Percentiles rank a stretch among this genome's conserved stretches.
Evolutionary conservation across 768 basidiomycete genomes (phyloP).

Genomic region (Leccinum ochraceum): DNA sequence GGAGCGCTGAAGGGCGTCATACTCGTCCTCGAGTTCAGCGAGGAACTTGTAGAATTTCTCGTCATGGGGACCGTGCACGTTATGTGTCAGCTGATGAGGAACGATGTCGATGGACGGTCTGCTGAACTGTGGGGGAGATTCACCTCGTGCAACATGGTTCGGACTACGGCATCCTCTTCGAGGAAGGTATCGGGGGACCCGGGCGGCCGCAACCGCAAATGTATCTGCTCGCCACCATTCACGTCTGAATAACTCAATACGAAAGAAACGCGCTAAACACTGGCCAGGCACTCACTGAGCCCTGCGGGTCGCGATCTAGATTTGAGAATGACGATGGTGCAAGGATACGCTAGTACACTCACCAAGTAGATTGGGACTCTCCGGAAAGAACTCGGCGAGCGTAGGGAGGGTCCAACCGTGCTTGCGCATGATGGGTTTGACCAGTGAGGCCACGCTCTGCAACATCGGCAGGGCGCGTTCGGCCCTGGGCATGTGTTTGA

Average conservation of each 20-base stretch:
- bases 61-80: slow-evolving; percentile 88
- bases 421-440: slow-evolving; percentile 93
- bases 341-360: slow-evolving; percentile 22
- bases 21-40: slow-evolving; percentile 78
- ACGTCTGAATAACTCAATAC: slow-evolving; percentile 49
- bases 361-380: slow-evolving; percentile 73
- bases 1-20: slow-evolving; percentile 69
- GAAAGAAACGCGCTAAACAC: background rate
- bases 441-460: slow-evolving; percentile 69
- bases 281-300: slow-evolving; percentile 35
- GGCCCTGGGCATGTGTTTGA: slow-evolving; percentile 65
- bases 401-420: slow-evolving; percentile 77
- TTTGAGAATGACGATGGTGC: slow-evolving; percentile 9
- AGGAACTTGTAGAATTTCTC: slow-evolving; percentile 79
- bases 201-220: slow-evolving; percentile 76
- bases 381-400: slow-evolving; percentile 88
- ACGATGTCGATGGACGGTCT: background rate
- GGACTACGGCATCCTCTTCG: slow-evolving; percentile 72
- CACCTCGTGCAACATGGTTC: slow-evolving; percentile 92
- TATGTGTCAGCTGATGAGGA: slow-evolving; percentile 72
- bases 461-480: slow-evolving; percentile 69
- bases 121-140: background rate
- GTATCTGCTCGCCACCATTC: slow-evolving; percentile 80
- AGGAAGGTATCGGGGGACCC: slow-evolving; percentile 69
- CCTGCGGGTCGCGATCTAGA: slow-evolving; percentile 24